Percentiles rank a stretch among this genome's conserved stretches.
phyloP scores from a whole-genome alignment of 495 filamentous ascomycete species.

The Podospora bellae-mahoneyi region DNA sequence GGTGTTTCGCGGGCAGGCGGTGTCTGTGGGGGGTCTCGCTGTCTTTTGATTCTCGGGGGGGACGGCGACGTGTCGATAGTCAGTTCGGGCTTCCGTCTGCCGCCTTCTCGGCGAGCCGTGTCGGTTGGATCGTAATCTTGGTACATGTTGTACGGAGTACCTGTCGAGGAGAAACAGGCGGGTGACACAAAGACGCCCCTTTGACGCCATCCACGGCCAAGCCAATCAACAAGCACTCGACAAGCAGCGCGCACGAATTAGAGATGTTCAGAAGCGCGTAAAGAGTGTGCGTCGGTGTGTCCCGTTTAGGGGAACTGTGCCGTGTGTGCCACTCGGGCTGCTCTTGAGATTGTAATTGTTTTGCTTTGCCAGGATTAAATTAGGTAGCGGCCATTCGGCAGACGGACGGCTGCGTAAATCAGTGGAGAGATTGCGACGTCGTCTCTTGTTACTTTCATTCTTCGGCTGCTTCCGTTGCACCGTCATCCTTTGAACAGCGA shows the following conservation, averaged over 20 bases:
- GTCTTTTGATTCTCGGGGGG: slow-evolving; percentile 10
- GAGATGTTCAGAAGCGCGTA: slow-evolving; percentile 21
- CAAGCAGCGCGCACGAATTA: background rate
- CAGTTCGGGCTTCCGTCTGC: slow-evolving; percentile 28
- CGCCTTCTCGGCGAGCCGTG: slow-evolving; percentile 21
- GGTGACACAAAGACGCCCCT: slow-evolving; percentile 21
- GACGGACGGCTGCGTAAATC: background rate
- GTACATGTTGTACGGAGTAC: background rate
- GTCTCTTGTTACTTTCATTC: background rate
- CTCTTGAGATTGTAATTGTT: background rate
- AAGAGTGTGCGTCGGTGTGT: slow-evolving; percentile 28
- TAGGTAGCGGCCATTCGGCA: background rate
- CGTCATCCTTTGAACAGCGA: too few species aligned
- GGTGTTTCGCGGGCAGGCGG: slow-evolving; percentile 22
- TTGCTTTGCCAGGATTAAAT: slow-evolving; percentile 5
- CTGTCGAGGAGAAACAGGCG: slow-evolving; percentile 14
- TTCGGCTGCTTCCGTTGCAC: too few species aligned
- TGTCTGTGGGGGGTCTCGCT: slow-evolving; percentile 22
- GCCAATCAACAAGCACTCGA: background rate
- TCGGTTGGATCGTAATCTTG: slow-evolving; percentile 18
- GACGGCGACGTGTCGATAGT: slow-evolving; percentile 31
- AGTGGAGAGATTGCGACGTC: slow-evolving; percentile 3
- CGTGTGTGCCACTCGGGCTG: slow-evolving; percentile 1
- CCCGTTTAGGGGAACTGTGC: slow-evolving; percentile 9
- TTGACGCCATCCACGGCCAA: slow-evolving; percentile 16